A percentile compares a stretch with the other conserved stretches of the same genome.
These are phyloP conservation scores for Suillus weaverae DNA, from an alignment of 768 basidiomycete genomes.

Conservation along the genomic window DNA sequence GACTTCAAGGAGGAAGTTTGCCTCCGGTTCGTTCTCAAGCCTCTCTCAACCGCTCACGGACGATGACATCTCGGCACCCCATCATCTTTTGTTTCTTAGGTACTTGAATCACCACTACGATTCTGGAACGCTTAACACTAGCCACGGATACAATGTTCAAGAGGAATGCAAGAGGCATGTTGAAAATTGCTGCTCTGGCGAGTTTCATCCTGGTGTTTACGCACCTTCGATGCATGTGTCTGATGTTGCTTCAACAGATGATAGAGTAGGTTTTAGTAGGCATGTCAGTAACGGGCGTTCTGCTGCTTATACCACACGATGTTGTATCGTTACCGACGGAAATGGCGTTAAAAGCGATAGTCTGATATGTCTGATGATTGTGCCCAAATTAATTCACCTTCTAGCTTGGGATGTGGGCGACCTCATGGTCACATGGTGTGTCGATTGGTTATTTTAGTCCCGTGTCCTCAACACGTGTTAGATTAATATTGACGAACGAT, in stretches of 20 bases:
- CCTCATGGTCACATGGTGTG: conserved; percentile 3
- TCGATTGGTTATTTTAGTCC: background rate
- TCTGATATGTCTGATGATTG: background rate
- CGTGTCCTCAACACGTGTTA: background rate
- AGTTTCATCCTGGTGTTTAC: conserved; percentile 5
- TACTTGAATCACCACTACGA: conserved; percentile 64
- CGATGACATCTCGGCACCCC: background rate
- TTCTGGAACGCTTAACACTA: conserved; percentile 29
- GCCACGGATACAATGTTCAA: conserved; percentile 52
- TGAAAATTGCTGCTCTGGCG: conserved; percentile 41
- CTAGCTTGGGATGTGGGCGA: conserved; percentile 22
- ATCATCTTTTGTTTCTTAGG: conserved; percentile 32
- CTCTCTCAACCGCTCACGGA: background rate
- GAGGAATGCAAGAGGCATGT: conserved; percentile 59
- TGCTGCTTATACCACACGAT: background rate
- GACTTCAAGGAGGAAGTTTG: conserved; percentile 82
- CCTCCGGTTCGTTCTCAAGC: conserved; percentile 43
- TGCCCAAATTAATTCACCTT: background rate
- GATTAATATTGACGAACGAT: background rate
- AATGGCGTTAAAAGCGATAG: background rate
- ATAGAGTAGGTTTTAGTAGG: background rate
- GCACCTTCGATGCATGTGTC: background rate
- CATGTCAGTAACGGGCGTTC: background rate
- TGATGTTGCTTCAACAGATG: background rate
- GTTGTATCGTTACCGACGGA: background rate